A percentile compares a stretch with the other conserved stretches of the same genome.
phyloP scores from a whole-genome alignment of 805 yeast genomes.

The Lachancea mirantina region DNA sequence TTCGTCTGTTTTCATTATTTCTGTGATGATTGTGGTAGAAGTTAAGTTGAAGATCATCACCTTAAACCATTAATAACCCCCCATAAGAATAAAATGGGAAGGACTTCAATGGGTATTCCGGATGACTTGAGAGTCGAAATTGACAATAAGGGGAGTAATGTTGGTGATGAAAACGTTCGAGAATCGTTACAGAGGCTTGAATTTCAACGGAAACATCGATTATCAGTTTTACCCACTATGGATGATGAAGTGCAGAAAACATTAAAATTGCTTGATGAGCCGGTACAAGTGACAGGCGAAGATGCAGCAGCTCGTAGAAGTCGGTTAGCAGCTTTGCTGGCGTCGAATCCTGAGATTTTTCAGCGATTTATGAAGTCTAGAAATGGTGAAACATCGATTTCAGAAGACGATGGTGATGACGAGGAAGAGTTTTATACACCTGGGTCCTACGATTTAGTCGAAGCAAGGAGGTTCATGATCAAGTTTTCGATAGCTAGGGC shows the following conservation, averaged over 20 bases:
- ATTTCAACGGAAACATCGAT: constrained; percentile 22
- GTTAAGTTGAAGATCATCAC: neutral
- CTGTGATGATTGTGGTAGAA: neutral
- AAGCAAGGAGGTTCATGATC: constrained; percentile 48
- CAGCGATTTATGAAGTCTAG: constrained; percentile 8
- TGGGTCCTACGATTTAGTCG: constrained; percentile 48
- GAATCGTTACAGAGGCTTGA: constrained; percentile 24
- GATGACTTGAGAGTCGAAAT: constrained; percentile 7
- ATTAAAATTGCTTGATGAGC: constrained; percentile 48
- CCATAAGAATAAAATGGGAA: neutral
- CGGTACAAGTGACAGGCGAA: constrained; percentile 53
- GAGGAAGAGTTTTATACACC: constrained; percentile 85
- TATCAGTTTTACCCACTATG: constrained; percentile 47
- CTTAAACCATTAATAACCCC: neutral
- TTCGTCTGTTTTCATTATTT: no score
- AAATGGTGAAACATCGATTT: constrained; percentile 8
- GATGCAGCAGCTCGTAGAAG: constrained; percentile 53
- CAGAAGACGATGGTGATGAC: constrained; percentile 41
- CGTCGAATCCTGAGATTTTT: constrained; percentile 27
- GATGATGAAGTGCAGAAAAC: constrained; percentile 54
- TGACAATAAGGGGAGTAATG: constrained; percentile 9
- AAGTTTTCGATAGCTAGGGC: constrained; percentile 44
- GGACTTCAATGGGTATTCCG: neutral
- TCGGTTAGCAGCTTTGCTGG: constrained; percentile 44
- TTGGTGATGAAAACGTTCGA: constrained; percentile 22